Percentiles rank a stretch among this genome's conserved stretches.
phyloP scores from a whole-genome alignment of 345 rosid genomes.

The Adansonia digitata region DNA sequence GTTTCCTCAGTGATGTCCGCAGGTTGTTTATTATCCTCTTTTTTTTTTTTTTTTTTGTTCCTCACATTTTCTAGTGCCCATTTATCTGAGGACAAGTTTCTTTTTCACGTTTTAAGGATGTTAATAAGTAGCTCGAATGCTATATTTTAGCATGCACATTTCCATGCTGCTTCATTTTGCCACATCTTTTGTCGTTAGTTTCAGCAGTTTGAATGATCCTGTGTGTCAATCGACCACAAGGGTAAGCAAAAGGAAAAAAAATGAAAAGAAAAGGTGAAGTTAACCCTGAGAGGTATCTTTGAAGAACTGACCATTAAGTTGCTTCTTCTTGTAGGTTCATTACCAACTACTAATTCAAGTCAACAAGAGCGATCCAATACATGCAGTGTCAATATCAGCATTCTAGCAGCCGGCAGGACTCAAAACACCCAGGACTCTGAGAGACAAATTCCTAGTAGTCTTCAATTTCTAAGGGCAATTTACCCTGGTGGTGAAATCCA shows the following conservation, averaged over 20 bases:
- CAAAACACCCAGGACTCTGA: slow-evolving; percentile 44
- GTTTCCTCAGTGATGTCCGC: background rate
- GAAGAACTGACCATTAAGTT: background rate
- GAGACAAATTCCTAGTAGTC: slow-evolving; percentile 33
- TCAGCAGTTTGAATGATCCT: background rate
- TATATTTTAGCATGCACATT: background rate
- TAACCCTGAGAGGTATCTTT: background rate
- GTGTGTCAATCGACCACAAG: background rate
- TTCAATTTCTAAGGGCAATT: slow-evolving; percentile 45
- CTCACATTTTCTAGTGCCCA: background rate
- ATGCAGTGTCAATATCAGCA: slow-evolving; percentile 33
- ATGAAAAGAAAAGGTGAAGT: background rate
- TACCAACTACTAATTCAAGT: slow-evolving; percentile 29
- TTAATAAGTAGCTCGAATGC: background rate
- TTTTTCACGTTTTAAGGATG: background rate
- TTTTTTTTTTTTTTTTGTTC: background rate
- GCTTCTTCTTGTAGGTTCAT: slow-evolving; percentile 31
- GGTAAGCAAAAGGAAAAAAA: background rate
- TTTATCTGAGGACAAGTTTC: background rate
- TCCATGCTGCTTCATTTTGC: background rate
- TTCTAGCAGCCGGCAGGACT: slow-evolving; percentile 33
- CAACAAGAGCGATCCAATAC: slow-evolving; percentile 34
- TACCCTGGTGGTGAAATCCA: slow-evolving; percentile 58
- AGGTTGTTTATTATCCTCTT: background rate
- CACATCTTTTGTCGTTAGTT: background rate